phyloP scores from a whole-genome alignment of 228 moss, liverwort and hornwort genomes.

The Sphagnum fallax region DNA sequence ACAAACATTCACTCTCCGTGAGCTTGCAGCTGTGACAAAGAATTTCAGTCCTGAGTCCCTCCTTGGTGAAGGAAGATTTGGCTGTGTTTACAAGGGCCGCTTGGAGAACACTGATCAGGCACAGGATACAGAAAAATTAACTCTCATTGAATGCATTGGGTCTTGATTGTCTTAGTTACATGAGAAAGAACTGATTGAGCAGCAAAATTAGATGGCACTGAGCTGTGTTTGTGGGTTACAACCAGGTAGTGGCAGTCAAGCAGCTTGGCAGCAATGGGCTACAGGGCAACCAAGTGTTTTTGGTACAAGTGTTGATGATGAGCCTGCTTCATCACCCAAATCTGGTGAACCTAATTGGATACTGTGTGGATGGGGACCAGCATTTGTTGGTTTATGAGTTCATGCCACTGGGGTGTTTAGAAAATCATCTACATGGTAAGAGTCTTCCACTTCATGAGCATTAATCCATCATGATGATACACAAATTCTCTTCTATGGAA shows the following conservation, averaged over 20 bases:
- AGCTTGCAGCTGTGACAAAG: constrained; percentile 90
- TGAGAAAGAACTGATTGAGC: not conserved
- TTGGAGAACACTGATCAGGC: constrained; percentile 87
- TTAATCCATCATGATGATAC: too few relatives aligned
- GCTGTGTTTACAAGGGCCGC: constrained; percentile 89
- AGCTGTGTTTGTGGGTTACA: constrained; percentile 3
- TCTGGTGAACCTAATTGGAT: constrained; percentile 94
- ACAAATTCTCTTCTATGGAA: too few relatives aligned
- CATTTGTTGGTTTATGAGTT: constrained; percentile 92
- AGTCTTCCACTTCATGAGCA: not conserved
- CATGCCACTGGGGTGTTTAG: constrained; percentile 89
- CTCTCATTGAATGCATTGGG: not conserved
- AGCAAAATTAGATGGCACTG: not conserved
- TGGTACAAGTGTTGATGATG: constrained; percentile 95
- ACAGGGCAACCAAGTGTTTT: constrained; percentile 93
- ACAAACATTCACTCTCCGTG: constrained; percentile 95
- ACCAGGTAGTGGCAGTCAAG: constrained; percentile 96
- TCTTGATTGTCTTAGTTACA: not conserved
- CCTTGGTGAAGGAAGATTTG: constrained; percentile 94
- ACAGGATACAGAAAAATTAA: constrained; percentile 9
- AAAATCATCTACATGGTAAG: constrained; percentile 92
- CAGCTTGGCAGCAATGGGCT: constrained; percentile 89
- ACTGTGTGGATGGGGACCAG: constrained; percentile 92
- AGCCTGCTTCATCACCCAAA: constrained; percentile 93
- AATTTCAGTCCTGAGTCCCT: constrained; percentile 88